Base-by-base conservation (phyloP, 371 early-diverging fungal species). In the Mucor lusitanicus region DNA sequence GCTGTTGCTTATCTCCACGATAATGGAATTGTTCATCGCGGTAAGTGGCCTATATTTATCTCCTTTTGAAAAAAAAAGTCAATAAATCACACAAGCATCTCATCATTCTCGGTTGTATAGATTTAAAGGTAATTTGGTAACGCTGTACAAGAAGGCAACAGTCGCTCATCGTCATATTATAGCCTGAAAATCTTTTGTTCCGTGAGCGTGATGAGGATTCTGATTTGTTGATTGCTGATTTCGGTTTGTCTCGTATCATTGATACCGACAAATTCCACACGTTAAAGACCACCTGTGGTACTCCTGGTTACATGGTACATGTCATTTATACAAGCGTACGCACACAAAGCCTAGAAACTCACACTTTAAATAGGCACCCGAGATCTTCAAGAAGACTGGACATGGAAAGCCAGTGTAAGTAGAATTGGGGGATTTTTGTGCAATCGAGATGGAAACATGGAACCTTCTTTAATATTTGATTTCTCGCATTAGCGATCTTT, bases 111-210 rank as follows among this genome's bases (percentile, higher is more conserved):
- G 53, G 25, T 53, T 46, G 46, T 64, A 35, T 35, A 84, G 85
- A 85, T 69, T 72, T 85, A 50, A 85, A 85, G 81, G 85, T 81
- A 78, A 78, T 37, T 42, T 2, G n/a, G 9, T 33, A n/a, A 30
- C 21, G 8, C 11, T 46, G n/a, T 46, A 21, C 46, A 46, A 9
- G 19, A 46, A 21, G 19, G 21, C 46, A 46, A 46, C 48, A 48
- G 48, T 48, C 7, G 48, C 23, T 40, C 13, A 40, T 17, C 5
- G 4, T 5, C 32, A 12, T 12, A 23, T 35, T 46, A 35, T 57
- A 94, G 94, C 92, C 95, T 12, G 94, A 95, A 75, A 96, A 96
- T 72, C 80, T 96, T 39, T 75, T 96, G 40, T 95, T 94, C 85
- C 85, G 88, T 65, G 88, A 90, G 12, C 81, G 82, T 19, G 91